Percentiles rank a stretch among this genome's conserved stretches.
Evolutionary conservation across 768 basidiomycete genomes (phyloP).

Genomic region (Xerocomus spinulosus): DNA sequence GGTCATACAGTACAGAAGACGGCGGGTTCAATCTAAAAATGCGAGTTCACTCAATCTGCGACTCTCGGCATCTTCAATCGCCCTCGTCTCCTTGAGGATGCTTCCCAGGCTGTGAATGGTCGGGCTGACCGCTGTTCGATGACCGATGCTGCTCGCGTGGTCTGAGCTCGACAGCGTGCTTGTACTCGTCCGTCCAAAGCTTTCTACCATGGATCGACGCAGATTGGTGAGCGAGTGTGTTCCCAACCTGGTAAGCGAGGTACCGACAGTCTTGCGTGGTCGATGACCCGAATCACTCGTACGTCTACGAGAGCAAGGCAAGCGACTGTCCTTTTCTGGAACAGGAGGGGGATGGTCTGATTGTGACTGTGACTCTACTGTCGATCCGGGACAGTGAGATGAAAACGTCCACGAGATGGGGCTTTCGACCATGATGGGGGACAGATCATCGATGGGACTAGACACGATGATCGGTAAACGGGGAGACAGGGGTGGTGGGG

Average conservation of each 20-base stretch:
- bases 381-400: conserved; percentile 14
- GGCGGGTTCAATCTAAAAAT: conserved; percentile 43
- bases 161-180: conserved; percentile 20
- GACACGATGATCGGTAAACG: conserved; percentile 20
- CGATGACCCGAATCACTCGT: conserved; percentile 18
- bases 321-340: conserved; percentile 15
- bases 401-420: conserved; percentile 24
- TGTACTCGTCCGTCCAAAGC: conserved; percentile 18
- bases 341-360: conserved; percentile 2
- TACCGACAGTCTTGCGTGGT: conserved; percentile 1
- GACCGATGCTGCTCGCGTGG: conserved; percentile 36
- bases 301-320: conserved; percentile 12
- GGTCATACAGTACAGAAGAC: background rate
- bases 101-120: conserved; percentile 56
- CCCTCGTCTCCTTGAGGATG: conserved; percentile 48
- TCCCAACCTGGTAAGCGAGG: conserved; percentile 27
- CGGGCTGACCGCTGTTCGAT: conserved; percentile 45
- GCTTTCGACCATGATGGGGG: conserved; percentile 16
- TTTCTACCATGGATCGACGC: conserved; percentile 42
- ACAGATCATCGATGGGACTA: conserved; percentile 3
- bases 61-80: conserved; percentile 64
- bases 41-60: conserved; percentile 69
- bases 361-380: conserved; percentile 12
- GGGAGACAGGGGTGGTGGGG: conserved; percentile 3
- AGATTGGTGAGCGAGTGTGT: conserved; percentile 41